Evolutionary conservation across 1,139 yeast species (phyloP).

Genomic region (Diutina rugosa): DNA sequence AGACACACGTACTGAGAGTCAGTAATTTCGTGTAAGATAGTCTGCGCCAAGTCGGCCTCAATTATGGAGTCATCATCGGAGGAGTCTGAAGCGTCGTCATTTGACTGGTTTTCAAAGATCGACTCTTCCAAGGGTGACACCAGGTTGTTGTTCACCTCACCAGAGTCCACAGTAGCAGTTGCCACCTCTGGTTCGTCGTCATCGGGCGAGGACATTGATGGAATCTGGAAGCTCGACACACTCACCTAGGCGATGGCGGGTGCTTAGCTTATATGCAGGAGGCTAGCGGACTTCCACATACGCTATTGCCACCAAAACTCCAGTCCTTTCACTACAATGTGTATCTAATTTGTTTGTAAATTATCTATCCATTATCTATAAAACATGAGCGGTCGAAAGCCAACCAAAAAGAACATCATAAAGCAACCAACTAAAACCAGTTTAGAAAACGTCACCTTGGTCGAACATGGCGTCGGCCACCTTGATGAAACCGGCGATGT

Average conservation of each 20-base stretch:
- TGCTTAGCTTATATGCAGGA: neutral
- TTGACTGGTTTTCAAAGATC: neutral
- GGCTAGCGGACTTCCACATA: neutral
- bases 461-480: constrained; percentile 97
- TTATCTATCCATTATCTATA: constrained; percentile 1
- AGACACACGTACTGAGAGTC: constrained; percentile 65
- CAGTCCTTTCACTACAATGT: too few species aligned
- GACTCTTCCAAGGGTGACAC: neutral
- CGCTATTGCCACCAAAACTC: too few species aligned
- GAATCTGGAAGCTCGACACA: neutral
- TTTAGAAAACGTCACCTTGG: constrained; percentile 77
- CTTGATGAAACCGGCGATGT: constrained; percentile 97
- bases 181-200: neutral
- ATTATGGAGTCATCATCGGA: neutral
- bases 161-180: neutral
- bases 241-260: neutral
- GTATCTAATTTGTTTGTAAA: neutral
- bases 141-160: neutral
- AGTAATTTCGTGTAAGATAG: constrained; percentile 39
- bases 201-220: neutral
- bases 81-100: neutral
- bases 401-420: neutral
- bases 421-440: neutral
- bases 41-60: neutral
- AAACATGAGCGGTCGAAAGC: neutral